Conservation (phyloP, 441 rosid species). For the Jatropha multifida region DNA sequence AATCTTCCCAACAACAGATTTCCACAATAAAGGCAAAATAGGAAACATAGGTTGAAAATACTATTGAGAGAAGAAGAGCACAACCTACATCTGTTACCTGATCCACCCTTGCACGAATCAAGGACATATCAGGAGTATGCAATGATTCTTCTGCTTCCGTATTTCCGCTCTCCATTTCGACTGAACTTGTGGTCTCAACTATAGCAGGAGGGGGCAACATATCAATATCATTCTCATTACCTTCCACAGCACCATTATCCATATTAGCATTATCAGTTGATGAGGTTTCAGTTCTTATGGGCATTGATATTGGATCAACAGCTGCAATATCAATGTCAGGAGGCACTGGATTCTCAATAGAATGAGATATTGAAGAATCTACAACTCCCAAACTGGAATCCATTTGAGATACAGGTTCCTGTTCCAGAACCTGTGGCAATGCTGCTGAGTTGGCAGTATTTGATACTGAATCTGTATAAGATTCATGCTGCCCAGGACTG, state of each 20-base stretch:
- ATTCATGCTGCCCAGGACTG: constrained; percentile 61
- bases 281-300: constrained; percentile 30
- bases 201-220: constrained; percentile 23
- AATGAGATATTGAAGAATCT: constrained; percentile 35
- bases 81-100: constrained; percentile 93
- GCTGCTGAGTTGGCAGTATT: constrained; percentile 29
- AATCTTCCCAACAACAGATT: constrained; percentile 23
- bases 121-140: constrained; percentile 46
- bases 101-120: constrained; percentile 54
- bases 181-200: constrained; percentile 32
- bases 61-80: constrained; percentile 55
- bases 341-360: constrained; percentile 34
- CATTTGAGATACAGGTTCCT: constrained; percentile 33
- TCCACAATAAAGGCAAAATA: constrained; percentile 20
- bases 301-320: constrained; percentile 37
- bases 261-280: constrained; percentile 30
- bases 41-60: constrained; percentile 19
- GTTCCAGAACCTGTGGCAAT: constrained; percentile 36
- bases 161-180: constrained; percentile 31
- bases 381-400: constrained; percentile 32
- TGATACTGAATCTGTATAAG: constrained; percentile 45
- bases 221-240: constrained; percentile 34
- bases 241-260: constrained; percentile 23
- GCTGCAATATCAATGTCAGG: constrained; percentile 36
- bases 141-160: constrained; percentile 39